phyloP scores from a whole-genome alignment of 148 eudicot species.

The Hydrangea macrophylla region DNA sequence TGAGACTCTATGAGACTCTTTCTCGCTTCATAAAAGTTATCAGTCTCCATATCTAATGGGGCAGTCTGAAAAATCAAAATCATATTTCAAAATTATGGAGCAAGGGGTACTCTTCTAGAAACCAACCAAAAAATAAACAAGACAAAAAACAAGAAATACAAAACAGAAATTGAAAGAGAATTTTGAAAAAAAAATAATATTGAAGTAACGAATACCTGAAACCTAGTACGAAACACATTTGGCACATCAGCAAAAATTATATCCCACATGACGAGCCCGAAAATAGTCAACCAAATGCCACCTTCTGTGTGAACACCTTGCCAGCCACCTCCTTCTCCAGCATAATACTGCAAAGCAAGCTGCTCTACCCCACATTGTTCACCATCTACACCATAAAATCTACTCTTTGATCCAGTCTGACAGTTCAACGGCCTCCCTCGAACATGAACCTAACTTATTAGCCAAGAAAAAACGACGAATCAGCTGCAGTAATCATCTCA shows the following conservation, averaged over 20 bases:
- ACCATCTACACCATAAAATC: constrained; percentile 85
- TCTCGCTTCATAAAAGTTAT: constrained; percentile 58
- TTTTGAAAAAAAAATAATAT: neutral
- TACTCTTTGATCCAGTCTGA: constrained; percentile 70
- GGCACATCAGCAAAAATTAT: constrained; percentile 76
- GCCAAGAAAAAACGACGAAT: constrained; percentile 10
- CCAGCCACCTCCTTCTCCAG: constrained; percentile 92
- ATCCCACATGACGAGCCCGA: constrained; percentile 96
- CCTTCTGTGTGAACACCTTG: constrained; percentile 90
- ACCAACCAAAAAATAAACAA: neutral
- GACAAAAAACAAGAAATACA: neutral
- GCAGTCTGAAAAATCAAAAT: constrained; percentile 54
- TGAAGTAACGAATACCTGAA: constrained; percentile 86
- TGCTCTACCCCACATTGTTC: constrained; percentile 95
- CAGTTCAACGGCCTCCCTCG: constrained; percentile 80
- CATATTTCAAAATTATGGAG: neutral
- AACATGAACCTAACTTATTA: constrained; percentile 56
- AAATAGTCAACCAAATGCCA: constrained; percentile 93
- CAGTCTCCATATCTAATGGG: constrained; percentile 82
- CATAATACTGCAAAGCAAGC: constrained; percentile 87
- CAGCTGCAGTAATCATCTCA: neutral
- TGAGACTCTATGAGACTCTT: constrained; percentile 56
- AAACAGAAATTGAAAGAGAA: neutral
- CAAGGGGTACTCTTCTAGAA: no score
- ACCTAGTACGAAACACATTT: constrained; percentile 68